Percentiles rank a stretch among this genome's conserved stretches.
These are phyloP conservation scores for Diplodia mutila DNA, from an alignment of 2,329 filamentous ascomycete genomes.

Conservation along the genomic window DNA sequence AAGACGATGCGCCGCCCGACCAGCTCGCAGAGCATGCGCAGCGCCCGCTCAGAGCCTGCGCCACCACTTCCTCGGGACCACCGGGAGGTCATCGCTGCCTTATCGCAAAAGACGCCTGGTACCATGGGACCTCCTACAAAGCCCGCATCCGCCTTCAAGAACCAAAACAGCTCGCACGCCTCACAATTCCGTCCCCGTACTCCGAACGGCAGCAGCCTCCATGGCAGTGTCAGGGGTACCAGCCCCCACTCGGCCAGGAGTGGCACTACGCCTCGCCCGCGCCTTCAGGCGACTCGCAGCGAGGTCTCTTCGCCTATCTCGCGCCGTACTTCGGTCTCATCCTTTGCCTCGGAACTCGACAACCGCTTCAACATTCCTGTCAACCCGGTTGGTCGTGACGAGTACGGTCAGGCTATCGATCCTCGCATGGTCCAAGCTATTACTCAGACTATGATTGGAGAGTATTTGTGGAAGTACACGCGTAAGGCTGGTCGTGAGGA, in stretches of 20 bases:
- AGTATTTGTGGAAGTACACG: constrained; percentile 99
- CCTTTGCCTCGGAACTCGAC: constrained; percentile 93
- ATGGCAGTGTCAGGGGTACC: constrained; percentile 47
- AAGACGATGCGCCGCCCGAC: constrained; percentile 62
- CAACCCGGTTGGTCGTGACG: constrained; percentile 21
- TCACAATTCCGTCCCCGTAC: constrained; percentile 43
- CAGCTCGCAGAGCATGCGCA: constrained; percentile 71
- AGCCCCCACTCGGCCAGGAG: constrained; percentile 44
- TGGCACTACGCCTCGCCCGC: constrained; percentile 63
- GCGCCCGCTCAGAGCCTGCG: constrained; percentile 51
- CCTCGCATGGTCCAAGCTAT: constrained; percentile 99
- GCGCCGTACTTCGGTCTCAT: constrained; percentile 86
- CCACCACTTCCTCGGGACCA: constrained; percentile 84
- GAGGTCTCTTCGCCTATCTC: constrained; percentile 57
- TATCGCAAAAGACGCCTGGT: constrained; percentile 51
- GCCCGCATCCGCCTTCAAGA: constrained; percentile 74
- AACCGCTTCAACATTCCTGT: constrained; percentile 79
- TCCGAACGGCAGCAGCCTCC: constrained; percentile 39
- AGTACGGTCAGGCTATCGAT: constrained; percentile 64
- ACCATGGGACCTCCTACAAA: constrained; percentile 83
- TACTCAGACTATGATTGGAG: constrained; percentile 99
- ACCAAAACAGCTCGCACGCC: constrained; percentile 32
- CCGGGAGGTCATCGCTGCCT: constrained; percentile 81
- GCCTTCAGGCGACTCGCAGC: constrained; percentile 50
- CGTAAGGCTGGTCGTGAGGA: constrained; percentile 88